Evolutionary conservation across 2,329 filamentous ascomycete genomes (phyloP), one percentile per base, ranked within the genome.

Genomic region (Diplodia corticola): DNA sequence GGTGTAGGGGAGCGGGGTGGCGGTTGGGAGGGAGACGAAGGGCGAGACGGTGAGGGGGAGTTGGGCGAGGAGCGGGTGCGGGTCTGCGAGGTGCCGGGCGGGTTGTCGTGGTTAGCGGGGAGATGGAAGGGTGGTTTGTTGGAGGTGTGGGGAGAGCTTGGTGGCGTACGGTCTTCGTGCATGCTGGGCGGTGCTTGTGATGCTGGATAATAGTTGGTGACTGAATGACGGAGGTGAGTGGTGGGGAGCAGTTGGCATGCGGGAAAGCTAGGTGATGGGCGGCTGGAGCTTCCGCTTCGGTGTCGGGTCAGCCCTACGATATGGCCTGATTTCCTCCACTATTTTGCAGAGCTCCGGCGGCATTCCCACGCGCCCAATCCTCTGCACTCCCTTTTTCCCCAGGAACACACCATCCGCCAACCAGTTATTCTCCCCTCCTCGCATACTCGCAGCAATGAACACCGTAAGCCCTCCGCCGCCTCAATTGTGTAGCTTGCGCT

Each of bases 21-120:
- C 90, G 33, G 91, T 90, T 12, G 95, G 95, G 35, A 99, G 89
- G 68, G 90, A 91, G 73, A 98, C 88, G 81, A 97, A 97, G 28
- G 95, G 95, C 3, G 94, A 97, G 51, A 98, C 93, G 59, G 93
- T 96, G 65, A 99, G 83, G 33, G 95, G 93, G 48, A 98, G 88
- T 80, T 99, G 95, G 70, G 93, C 91, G 54, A 99, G 88, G 70
- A 97, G 87, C 17, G 90, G 91, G 80, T 97, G 93, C 17, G 92
- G 88, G 69, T 79, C 80, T 82, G 64, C 13, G 20, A 20, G n/a
- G 28, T 26, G 6, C 54, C 35, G 61, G 82, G 64, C 13, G 20
- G 13, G n/a, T 26, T 26, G 6, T 55, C 35, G 61, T 59, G n/a
- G 44, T 66, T 28, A 64, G 57, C 54, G 17, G 33, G 24, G 51